Evolutionary conservation across 352 stramenopile species (phyloP).

Genomic region (Pythium brachiatum): DNA sequence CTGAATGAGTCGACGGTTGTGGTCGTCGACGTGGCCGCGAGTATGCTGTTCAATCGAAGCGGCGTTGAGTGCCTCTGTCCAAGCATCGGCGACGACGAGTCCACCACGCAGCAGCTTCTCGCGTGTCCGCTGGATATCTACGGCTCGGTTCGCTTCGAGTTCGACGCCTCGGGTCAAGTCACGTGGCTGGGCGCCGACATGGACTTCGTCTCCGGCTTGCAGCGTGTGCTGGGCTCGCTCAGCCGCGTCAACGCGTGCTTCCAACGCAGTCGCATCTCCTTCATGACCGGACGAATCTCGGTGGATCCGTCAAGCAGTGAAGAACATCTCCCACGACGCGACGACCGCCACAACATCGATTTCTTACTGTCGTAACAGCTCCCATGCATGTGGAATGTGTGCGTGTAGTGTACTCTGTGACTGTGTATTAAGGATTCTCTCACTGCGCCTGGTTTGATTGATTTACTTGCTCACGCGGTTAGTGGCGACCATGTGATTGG

Average conservation of each 20-base stretch:
- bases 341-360: conserved; percentile 3
- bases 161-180: conserved; percentile 31
- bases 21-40: conserved; percentile 31
- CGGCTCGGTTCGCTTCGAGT: conserved; percentile 50
- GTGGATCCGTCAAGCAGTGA: neutral
- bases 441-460: neutral
- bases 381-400: neutral
- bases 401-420: neutral
- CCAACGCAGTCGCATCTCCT: neutral
- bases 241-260: conserved; percentile 19
- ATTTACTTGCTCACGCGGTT: conserved; percentile 52
- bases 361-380: conserved; percentile 12
- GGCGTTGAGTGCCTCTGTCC: conserved; percentile 45
- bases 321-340: neutral
- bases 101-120: conserved; percentile 42
- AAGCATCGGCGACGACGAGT: conserved; percentile 30
- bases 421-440: too few species aligned
- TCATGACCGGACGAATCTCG: conserved; percentile 7
- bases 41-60: conserved; percentile 32
- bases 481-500: conserved; percentile 80
- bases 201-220: conserved; percentile 45
- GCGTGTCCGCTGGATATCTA: conserved; percentile 31
- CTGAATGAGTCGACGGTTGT: conserved; percentile 45
- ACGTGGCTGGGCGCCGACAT: conserved; percentile 57
- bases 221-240: conserved; percentile 37